Base-by-base conservation (phyloP, 2,329 filamentous ascomycete genomes). In the Calonectria montana region DNA sequence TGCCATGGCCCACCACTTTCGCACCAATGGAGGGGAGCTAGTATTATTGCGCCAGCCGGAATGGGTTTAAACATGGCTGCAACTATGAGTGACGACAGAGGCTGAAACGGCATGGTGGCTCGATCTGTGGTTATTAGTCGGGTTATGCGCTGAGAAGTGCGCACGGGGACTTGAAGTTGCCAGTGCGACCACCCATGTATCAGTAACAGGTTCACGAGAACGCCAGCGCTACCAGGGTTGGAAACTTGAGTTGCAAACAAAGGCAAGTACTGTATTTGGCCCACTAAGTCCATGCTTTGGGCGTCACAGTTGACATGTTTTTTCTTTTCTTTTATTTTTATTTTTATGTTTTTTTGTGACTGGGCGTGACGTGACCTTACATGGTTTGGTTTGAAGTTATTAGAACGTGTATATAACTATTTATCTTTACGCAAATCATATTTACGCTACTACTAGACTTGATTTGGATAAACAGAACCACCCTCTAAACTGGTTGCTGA, bases 401-500 rank as follows among this genome's bases (percentile, higher is more conserved):
- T 23, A 13, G 21, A n/a, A 47, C 4, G 16, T 23, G 70, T 76
- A 1, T 72, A 73, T 1, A 73, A n/a, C n/a, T n/a, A 23, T 23
- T 21, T 47, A 47, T n/a, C 12, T 23, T 21, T 47, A 47, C 10
- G n/a, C 21, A n/a, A 47, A 47, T n/a, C 21, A 21, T n/a, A 23
- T n/a, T 23, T 23, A 18, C 10, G 21, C 9, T 12, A 47, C 23
- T 9, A 13, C 43, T 18, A 9, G n/a, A 4, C 43, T 3, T 8
- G 12, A 23, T 47, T 47, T n/a, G 21, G 43, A 4, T 7, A 47
- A 23, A 23, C 13, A 3, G 43, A 23, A 74, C 0, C 76, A 74
- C 0, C 76, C 72, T 25, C 68, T 68, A 35, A 35, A 35, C 31
- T 35, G 29, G 29, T 31, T 31, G 29, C 5, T 6, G 29, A 31